Evolutionary conservation across 768 basidiomycete species (phyloP).

Genomic region (Leccinum imitatum): DNA sequence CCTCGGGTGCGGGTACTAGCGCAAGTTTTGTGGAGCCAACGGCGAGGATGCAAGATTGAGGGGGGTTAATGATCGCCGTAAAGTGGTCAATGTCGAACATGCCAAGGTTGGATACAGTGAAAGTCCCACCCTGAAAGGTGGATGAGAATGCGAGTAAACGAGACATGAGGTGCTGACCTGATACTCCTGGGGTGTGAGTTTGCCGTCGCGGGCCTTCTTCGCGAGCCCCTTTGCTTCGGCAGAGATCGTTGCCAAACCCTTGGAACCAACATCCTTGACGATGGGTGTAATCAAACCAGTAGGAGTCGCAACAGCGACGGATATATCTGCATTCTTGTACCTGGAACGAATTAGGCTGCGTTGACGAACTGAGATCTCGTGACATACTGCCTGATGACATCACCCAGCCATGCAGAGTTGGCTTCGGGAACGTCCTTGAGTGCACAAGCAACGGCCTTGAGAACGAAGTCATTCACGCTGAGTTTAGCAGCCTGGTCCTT

Average conservation of each 20-base stretch:
- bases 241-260: conserved; percentile 92
- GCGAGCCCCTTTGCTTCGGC: conserved; percentile 90
- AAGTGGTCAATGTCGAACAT: conserved; percentile 97
- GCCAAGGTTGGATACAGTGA: conserved; percentile 98
- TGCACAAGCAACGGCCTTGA: conserved; percentile 92
- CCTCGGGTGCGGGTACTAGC: conserved; percentile 81
- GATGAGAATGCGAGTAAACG: conserved; percentile 1
- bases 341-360: conserved; percentile 36
- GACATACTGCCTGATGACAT: conserved; percentile 89
- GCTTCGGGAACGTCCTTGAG: conserved; percentile 94
- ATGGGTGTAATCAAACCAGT: conserved; percentile 97
- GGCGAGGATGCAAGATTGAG: conserved; percentile 97
- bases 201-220: conserved; percentile 95
- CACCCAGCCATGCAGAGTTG: conserved; percentile 97
- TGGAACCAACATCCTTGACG: conserved; percentile 87
- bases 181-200: conserved; percentile 92
- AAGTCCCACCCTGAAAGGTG: conserved; percentile 78
- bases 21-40: conserved; percentile 87
- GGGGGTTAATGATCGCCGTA: conserved; percentile 98
- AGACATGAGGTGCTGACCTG: conserved; percentile 53
- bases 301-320: conserved; percentile 94
- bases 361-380: not conserved
- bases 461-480: conserved; percentile 96
- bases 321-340: conserved; percentile 97
- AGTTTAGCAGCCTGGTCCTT: conserved; percentile 92